A percentile compares a stretch with the other conserved stretches of the same genome.
phyloP scores from a whole-genome alignment of 768 basidiomycete species.

The Kwoniella dejecticola region DNA sequence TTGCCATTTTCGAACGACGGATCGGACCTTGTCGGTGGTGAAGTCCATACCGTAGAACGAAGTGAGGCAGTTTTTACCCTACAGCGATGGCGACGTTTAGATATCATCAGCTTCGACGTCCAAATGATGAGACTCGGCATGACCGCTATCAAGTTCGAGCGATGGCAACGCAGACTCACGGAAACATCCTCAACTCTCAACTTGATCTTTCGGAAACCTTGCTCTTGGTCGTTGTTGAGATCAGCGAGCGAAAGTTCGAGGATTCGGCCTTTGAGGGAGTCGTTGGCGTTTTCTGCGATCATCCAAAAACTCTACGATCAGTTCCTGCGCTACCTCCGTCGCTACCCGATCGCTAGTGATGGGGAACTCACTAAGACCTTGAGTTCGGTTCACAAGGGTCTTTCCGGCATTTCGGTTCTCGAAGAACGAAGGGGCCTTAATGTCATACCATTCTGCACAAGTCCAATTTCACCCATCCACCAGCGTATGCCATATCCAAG shows the following conservation, averaged over 20 bases:
- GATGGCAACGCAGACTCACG: constrained; percentile 36
- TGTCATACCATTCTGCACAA: constrained; percentile 92
- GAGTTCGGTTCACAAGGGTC: constrained; percentile 96
- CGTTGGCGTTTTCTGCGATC: constrained; percentile 88
- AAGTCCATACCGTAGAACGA: constrained; percentile 99
- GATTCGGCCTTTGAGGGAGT: constrained; percentile 95
- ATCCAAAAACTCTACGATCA: too few relatives aligned
- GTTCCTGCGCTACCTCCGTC: too few relatives aligned
- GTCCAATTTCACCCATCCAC: background rate
- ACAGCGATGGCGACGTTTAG: too few relatives aligned
- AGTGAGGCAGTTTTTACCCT: constrained; percentile 99
- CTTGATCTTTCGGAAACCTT: constrained; percentile 99
- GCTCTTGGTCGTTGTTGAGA: constrained; percentile 99
- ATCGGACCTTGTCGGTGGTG: constrained; percentile 99
- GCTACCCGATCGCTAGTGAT: too few relatives aligned
- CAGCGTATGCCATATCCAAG: background rate
- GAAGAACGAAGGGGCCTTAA: constrained; percentile 97
- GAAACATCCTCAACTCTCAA: constrained; percentile 77
- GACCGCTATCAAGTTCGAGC: too few relatives aligned
- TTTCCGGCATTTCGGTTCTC: constrained; percentile 96
- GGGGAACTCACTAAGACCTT: constrained; percentile 96
- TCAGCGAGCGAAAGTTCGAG: constrained; percentile 95
- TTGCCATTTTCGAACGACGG: constrained; percentile 99
- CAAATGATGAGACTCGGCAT: too few relatives aligned
- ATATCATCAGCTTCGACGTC: too few relatives aligned